A percentile compares a stretch with the other conserved stretches of the same genome.
Conservation (phyloP, 164 flowering plant species). For the Annona cherimola region DNA sequence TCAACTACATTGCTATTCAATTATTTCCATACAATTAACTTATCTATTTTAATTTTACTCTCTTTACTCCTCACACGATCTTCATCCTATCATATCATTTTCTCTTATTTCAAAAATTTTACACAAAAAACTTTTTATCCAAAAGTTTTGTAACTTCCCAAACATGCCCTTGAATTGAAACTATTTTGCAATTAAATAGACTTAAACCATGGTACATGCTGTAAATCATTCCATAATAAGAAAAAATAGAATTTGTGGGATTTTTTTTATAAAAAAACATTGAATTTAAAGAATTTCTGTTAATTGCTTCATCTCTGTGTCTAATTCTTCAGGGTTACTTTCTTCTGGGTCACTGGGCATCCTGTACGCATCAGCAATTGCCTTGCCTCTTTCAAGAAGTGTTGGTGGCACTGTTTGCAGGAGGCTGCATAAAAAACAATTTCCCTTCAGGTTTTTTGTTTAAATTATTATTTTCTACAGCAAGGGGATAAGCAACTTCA, state of each 20-base stretch:
- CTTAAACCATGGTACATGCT: not conserved
- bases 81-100: too few species aligned
- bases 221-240: not conserved
- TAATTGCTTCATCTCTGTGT: constrained; percentile 63
- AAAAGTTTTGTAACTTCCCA: too few species aligned
- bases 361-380: constrained; percentile 68
- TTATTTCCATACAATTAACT: too few species aligned
- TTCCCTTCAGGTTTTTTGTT: too few species aligned
- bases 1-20: too few species aligned
- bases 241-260: not conserved
- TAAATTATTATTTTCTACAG: not conserved
- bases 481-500: not conserved
- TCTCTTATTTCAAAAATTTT: too few species aligned
- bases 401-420: constrained; percentile 74
- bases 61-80: too few species aligned
- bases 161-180: too few species aligned
- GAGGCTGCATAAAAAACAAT: constrained; percentile 40
- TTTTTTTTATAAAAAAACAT: not conserved
- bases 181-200: too few species aligned
- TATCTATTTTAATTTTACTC: too few species aligned
- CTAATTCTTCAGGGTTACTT: constrained; percentile 32
- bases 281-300: constrained; percentile 45
- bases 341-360: constrained; percentile 18
- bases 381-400: constrained; percentile 63
- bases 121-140: too few species aligned